Conservation (phyloP, 2,329 filamentous ascomycete genomes). For the Sarocladium kiliense region DNA sequence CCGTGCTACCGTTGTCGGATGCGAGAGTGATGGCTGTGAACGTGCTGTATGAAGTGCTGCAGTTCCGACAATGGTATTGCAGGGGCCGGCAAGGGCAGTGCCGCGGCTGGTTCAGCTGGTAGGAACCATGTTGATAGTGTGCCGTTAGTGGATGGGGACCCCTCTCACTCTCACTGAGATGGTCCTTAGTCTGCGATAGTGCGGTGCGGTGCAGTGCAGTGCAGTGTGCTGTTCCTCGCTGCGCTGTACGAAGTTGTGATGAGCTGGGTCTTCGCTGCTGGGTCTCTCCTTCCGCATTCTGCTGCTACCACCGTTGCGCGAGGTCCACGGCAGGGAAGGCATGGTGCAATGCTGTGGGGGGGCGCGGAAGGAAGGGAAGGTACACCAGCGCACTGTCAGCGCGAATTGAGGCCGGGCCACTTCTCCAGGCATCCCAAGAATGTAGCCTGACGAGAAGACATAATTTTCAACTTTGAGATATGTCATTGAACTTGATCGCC, state of each 20-base stretch:
- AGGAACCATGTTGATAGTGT: not conserved
- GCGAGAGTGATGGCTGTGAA: no score
- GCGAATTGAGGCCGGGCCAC: no score
- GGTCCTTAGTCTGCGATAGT: no score
- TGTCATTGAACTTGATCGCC: no score
- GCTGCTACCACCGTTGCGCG: not conserved
- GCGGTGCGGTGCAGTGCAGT: no score
- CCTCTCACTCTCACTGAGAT: not conserved
- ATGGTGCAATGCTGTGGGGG: not conserved
- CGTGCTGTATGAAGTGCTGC: not conserved
- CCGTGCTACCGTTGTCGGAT: no score
- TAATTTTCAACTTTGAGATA: no score
- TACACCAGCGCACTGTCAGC: not conserved
- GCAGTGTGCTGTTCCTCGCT: no score
- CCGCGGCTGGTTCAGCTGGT: not conserved
- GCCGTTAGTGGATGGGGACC: constrained; percentile 2
- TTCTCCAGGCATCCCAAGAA: no score
- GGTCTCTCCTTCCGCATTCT: not conserved
- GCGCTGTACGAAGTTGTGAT: not conserved
- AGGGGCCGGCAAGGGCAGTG: not conserved
- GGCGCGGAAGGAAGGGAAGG: not conserved
- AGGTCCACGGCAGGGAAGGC: not conserved
- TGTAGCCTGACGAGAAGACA: no score
- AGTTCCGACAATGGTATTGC: not conserved
- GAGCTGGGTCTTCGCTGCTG: no score